Evolutionary conservation across 1,284 basidiomycete species (phyloP), one percentile per base, ranked within the genome.

Genomic region (Phlebopus sp.): DNA sequence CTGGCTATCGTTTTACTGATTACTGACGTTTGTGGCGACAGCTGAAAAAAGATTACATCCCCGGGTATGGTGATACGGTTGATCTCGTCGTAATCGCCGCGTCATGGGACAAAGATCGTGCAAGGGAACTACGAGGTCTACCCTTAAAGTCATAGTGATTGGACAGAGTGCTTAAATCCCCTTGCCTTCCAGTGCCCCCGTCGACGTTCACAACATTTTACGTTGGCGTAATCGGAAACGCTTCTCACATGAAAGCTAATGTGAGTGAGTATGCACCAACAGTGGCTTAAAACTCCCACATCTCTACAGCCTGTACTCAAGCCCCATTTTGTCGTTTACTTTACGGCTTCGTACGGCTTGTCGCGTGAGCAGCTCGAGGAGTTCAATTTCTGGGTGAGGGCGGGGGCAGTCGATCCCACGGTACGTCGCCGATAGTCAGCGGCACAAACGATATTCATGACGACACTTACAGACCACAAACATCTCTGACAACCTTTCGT

Each of bases 31-130:
- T 29, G 27, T 11, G 46, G 30, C 37, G 37, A 37, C 46, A 74
- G 71, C 44, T 73, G 43, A 86, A 89, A 72, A 81, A 77, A 61
- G 92, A 95, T 62, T 94, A 93, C 56, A 90, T 96, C 32, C 80
- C 81, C 0, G 85, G 85, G 1, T 75, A 86, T 37, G 90, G 91
- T 0, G 92, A 96, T 63, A 77, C 79, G 10, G 60, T 92, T 11
- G 90, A 94, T 63, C 74, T 94, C 42, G 81, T 83, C 1, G 62
- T 93, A 17, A 63, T 94, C 19, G 92, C 81, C 1, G 90, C 84
- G 11, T 71, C 77, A 0, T 92, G 90, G 88, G 85, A 90, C 51
- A 83, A 82, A 56, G 78, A 86, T 31, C 75, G 92, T 8, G 92
- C 77, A 3, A 69, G 88, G 39, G 84, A 86, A 47, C 71, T 95